Evolutionary conservation across 129 eudicot genomes (phyloP).

Genomic region (carrot (Daucus carota)): DH1_v3.0 NC_030382.2:31777001-31777500

Average conservation of each 20-base stretch:
- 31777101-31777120: no score
- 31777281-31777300: conserved; percentile 20
- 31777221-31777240: conserved; percentile 66
- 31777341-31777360: not conserved
- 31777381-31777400: conserved; percentile 14
- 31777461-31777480: conserved; percentile 25
- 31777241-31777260: conserved; percentile 32
- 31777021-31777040: conserved; percentile 8
- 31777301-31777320: not conserved
- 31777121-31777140: not conserved
- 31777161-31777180: conserved; percentile 74
- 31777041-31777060: not conserved
- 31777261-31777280: conserved; percentile 34
- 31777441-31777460: conserved; percentile 43
- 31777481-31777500: conserved; percentile 53
- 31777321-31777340: not conserved
- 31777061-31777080: not conserved
- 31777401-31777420: conserved; percentile 37
- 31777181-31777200: conserved; percentile 79
- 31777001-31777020: conserved; percentile 1
- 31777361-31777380: not conserved
- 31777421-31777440: conserved; percentile 56
- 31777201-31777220: conserved; percentile 80
- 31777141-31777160: conserved; percentile 40
- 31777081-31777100: no score